Evolutionary conservation across 2,329 filamentous ascomycete genomes (phyloP).

Genomic region (Acephala macrosclerotiorum): DNA sequence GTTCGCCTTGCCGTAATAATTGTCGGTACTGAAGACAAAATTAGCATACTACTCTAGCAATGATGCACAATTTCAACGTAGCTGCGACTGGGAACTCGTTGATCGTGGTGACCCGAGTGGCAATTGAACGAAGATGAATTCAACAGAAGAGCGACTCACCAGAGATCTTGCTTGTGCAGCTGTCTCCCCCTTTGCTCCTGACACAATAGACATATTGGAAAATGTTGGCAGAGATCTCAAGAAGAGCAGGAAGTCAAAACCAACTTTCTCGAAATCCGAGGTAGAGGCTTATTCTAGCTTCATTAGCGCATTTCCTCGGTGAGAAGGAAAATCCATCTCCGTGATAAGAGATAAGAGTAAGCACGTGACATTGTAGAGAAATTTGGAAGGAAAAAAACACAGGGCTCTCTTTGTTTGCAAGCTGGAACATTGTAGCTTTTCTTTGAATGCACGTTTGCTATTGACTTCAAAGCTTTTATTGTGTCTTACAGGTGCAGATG

Average conservation of each 20-base stretch:
- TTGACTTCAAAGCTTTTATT: neutral
- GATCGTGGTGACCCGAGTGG: conserved; percentile 11
- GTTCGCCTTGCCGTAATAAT: conserved; percentile 81
- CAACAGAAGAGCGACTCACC: conserved; percentile 34
- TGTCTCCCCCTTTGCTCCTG: conserved; percentile 39
- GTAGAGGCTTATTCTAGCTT: neutral
- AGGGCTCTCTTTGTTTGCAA: neutral
- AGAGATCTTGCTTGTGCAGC: conserved; percentile 43
- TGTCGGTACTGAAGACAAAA: conserved; percentile 80
- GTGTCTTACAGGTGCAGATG: neutral
- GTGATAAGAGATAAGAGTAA: conserved; percentile 5
- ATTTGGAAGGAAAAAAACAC: neutral
- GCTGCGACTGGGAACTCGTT: neutral
- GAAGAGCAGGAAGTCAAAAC: neutral
- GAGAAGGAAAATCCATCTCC: conserved; percentile 4
- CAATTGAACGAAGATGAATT: neutral
- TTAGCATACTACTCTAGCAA: neutral
- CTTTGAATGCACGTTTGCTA: neutral
- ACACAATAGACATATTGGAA: conserved; percentile 39
- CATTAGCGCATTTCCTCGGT: neutral
- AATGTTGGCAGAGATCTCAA: conserved; percentile 1
- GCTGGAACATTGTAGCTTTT: neutral
- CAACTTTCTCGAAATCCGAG: neutral
- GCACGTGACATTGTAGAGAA: neutral
- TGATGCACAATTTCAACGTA: neutral